Evolutionary conservation across 2,329 filamentous ascomycete genomes (phyloP).

Genomic region (Acrocalymma vagum): DNA sequence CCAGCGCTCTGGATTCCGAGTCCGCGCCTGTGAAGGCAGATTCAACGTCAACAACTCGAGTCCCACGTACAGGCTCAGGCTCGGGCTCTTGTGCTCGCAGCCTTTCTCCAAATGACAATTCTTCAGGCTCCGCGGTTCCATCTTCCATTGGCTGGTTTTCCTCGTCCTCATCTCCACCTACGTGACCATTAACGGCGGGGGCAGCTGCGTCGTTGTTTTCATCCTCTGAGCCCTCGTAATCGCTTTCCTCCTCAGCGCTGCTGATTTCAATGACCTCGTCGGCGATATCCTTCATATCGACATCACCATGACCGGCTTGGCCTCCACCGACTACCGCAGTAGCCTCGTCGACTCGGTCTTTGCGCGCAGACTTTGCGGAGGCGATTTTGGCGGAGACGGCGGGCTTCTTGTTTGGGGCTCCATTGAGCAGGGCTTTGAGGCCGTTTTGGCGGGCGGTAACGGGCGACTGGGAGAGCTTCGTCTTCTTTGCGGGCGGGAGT

Average conservation of each 20-base stretch:
- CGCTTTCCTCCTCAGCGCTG: constrained; percentile 52
- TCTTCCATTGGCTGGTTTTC: constrained; percentile 48
- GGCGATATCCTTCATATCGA: constrained; percentile 44
- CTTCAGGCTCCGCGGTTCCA: constrained; percentile 52
- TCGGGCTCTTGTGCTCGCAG: constrained; percentile 74
- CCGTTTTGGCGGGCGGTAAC: constrained; percentile 31
- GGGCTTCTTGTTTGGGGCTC: constrained; percentile 43
- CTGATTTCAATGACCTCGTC: constrained; percentile 58
- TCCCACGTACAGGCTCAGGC: constrained; percentile 31
- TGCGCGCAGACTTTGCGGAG: constrained; percentile 59
- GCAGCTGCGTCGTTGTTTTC: constrained; percentile 39
- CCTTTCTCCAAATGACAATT: constrained; percentile 87
- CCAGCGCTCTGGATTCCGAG: constrained; percentile 55
- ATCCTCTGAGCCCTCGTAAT: constrained; percentile 40
- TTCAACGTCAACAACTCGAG: constrained; percentile 75
- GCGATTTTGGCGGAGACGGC: constrained; percentile 58
- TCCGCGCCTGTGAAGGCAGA: constrained; percentile 58
- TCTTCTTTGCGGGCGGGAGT: constrained; percentile 47
- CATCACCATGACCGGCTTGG: constrained; percentile 54
- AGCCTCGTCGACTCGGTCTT: constrained; percentile 66
- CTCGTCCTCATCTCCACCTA: too few species aligned
- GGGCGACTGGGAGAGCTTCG: constrained; percentile 42
- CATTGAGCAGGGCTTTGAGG: constrained; percentile 43
- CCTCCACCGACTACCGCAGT: constrained; percentile 62
- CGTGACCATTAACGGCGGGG: constrained; percentile 28